A percentile compares a stretch with the other conserved stretches of the same genome.
These are phyloP conservation scores for Dactylellina drechsleri DNA, from an alignment of 2,329 filamentous ascomycete species.

Conservation along the genomic window DNA sequence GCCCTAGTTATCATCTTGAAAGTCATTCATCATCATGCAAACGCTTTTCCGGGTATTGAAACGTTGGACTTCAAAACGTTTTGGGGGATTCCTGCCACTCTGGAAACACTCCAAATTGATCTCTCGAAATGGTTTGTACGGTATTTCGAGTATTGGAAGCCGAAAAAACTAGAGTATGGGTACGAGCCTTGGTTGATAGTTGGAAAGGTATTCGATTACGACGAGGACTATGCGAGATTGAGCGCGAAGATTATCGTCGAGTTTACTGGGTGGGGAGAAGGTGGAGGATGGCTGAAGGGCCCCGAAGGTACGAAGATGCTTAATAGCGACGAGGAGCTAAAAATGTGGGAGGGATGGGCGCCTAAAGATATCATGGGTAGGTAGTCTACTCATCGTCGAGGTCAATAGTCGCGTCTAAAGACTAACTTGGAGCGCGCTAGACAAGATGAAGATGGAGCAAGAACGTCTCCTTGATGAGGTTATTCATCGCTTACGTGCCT, in stretches of 20 bases:
- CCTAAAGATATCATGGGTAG: constrained; percentile 22
- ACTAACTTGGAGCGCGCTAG: not conserved
- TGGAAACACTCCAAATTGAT: constrained; percentile 26
- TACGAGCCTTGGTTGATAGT: constrained; percentile 35
- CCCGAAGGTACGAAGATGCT: constrained; percentile 1
- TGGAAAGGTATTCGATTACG: constrained; percentile 22
- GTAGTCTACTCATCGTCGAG: not conserved
- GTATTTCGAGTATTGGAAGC: constrained; percentile 30
- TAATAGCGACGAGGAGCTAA: not conserved
- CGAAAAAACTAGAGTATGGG: constrained; percentile 13
- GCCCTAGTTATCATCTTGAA: constrained; percentile 26
- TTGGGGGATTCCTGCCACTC: constrained; percentile 24
- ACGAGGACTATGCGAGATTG: constrained; percentile 31
- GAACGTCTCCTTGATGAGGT: constrained; percentile 1
- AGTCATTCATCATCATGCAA: constrained; percentile 20
- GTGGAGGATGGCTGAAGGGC: constrained; percentile 8
- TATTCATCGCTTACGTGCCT: constrained; percentile 1
- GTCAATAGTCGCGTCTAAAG: not conserved
- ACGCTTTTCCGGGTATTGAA: constrained; percentile 7
- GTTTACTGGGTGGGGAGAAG: constrained; percentile 29
- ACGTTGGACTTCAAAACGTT: constrained; percentile 5
- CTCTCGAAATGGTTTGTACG: constrained; percentile 16
- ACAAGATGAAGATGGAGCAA: constrained; percentile 35
- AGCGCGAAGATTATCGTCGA: constrained; percentile 30
- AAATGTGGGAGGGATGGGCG: constrained; percentile 40